These are phyloP conservation scores for Dendrobium chrysotoxum DNA, from an alignment of 106 monocot species.

Conservation along the genomic window DNA sequence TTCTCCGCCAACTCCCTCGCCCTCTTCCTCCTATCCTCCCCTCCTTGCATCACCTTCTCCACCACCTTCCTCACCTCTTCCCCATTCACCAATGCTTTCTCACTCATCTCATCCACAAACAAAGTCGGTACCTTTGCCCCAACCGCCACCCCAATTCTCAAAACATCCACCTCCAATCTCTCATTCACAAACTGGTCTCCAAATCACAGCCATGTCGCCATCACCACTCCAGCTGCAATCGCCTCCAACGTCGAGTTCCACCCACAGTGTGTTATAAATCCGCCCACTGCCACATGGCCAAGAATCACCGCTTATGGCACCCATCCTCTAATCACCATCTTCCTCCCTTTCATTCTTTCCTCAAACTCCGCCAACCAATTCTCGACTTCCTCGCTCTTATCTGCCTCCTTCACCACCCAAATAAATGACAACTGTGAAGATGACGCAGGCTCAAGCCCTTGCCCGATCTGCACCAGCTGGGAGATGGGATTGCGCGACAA, in stretches of 20 bases:
- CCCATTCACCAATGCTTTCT: constrained; percentile 3
- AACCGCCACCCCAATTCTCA: not conserved
- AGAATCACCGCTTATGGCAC: constrained; percentile 14
- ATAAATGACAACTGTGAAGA: not conserved
- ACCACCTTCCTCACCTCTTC: constrained; percentile 15
- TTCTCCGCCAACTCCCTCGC: constrained; percentile 8
- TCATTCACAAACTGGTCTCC: too few species aligned
- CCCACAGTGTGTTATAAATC: too few species aligned
- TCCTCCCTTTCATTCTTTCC: not conserved
- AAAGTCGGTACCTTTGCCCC: not conserved
- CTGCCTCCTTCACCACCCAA: not conserved
- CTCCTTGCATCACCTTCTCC: constrained; percentile 14
- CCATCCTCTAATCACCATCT: not conserved
- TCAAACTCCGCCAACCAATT: not conserved
- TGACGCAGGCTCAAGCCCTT: not conserved
- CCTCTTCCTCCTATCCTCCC: constrained; percentile 10
- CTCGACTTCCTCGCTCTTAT: not conserved
- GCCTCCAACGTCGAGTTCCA: too few species aligned
- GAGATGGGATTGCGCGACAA: not conserved
- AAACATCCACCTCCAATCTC: too few species aligned
- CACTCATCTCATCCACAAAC: not conserved
- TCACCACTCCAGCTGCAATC: too few species aligned
- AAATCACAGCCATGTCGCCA: too few species aligned
- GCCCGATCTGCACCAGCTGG: not conserved
- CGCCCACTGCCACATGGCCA: constrained; percentile 5